Conservation (phyloP, 2,329 filamentous ascomycete species). For the Aaosphaeria pasadenensis region DNA sequence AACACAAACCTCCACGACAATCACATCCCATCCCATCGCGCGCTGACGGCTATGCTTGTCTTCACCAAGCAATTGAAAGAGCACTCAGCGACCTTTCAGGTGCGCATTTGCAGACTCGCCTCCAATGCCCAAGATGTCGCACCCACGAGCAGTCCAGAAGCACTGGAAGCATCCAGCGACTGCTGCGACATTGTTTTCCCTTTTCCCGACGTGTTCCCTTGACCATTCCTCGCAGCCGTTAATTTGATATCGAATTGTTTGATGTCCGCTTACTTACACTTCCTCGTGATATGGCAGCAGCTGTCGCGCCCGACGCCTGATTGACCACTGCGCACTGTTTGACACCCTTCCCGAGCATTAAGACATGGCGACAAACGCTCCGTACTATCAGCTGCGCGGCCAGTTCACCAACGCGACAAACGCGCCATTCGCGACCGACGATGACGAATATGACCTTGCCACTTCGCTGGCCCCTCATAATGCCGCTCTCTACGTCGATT, state of each 20-base stretch:
- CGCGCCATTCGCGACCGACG: conserved; percentile 15
- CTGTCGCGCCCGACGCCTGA: not conserved
- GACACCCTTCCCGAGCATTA: conserved; percentile 2
- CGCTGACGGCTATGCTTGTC: conserved; percentile 11
- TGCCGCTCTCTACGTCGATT: conserved; percentile 14
- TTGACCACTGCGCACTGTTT: conserved; percentile 7
- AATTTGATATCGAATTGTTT: conserved; percentile 1
- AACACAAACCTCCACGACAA: conserved; percentile 3
- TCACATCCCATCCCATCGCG: not conserved
- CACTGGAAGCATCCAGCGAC: conserved; percentile 5
- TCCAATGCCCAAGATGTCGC: conserved; percentile 12
- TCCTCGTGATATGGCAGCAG: no score
- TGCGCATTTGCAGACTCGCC: conserved; percentile 15
- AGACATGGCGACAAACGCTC: conserved; percentile 34
- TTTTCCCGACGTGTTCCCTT: conserved; percentile 14
- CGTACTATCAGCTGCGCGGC: conserved; percentile 33
- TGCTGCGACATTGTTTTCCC: not conserved
- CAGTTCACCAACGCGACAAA: conserved; percentile 28
- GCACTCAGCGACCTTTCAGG: conserved; percentile 23
- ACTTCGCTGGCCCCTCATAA: conserved; percentile 12
- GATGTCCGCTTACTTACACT: not conserved
- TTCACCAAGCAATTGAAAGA: conserved; percentile 19
- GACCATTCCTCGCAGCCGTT: no score
- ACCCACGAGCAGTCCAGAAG: conserved; percentile 9
- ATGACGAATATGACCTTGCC: conserved; percentile 18